Evolutionary conservation across 225 moss, liverwort and hornwort species (phyloP), one percentile per base, ranked within the genome.

Genomic region (Physcomitrellopsis africana): DNA sequence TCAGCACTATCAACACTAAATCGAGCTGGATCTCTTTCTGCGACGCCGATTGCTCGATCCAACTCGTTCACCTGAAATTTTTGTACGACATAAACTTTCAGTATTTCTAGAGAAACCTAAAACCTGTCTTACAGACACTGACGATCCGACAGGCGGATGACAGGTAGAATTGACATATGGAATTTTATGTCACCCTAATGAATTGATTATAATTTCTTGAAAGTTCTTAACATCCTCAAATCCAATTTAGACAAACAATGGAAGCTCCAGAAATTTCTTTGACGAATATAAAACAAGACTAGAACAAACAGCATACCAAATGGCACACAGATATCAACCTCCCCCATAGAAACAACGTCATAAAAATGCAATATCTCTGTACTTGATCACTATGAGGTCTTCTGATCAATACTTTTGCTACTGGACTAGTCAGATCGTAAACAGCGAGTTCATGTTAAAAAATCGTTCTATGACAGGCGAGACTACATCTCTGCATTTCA

Each of bases 1-100:
- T 99, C 97, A 47, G 60, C 74, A 1, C 70, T n/a, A 61, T 84
- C 93, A 17, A 95, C 84, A 72, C 90, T 85, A 75, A 94, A 99
- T 45, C 89, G 90, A 69, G 80, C 86, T 66, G 93, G 95, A 77
- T 95, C 93, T 63, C 86, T 85, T 74, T 93, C 90, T 27, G 94
- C 94, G 78, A 92, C 90, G 69, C 89, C 90, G 71, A 90, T 90
- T 44, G 97, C 94, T 77, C 91, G 90, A 65, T 95, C 93, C 56
- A 99, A 79, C 81, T 99, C 94, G 58, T 93, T 92, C 81, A 99
- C 79, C 95, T 97, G 79, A 17, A 75, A 63, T 27, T 32, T 37
- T 37, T 10, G 42, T 56, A 63, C 29, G 47, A 12, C 11, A 46
- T 70, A 13, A 29, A 19, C 42, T 73, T 52, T 46, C 43, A 51